A percentile compares a stretch with the other conserved stretches of the same genome.
Evolutionary conservation across 2,329 filamentous ascomycete genomes (phyloP).

Genomic region (Hypoxylon sp.): DNA sequence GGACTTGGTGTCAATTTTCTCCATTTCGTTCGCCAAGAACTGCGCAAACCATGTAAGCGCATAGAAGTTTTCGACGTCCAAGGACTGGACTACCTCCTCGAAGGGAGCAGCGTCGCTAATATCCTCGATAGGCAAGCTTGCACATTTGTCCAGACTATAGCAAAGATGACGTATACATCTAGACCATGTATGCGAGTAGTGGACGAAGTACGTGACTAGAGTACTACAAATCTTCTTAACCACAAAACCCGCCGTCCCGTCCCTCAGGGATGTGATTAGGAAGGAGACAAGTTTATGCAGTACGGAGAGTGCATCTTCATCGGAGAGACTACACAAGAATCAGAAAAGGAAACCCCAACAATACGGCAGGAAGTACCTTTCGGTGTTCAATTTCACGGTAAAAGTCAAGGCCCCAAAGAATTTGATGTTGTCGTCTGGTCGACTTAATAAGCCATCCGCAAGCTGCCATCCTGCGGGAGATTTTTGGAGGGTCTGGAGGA

Average conservation of each 20-base stretch:
- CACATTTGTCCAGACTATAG: conserved; percentile 68
- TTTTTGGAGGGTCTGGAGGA: conserved; percentile 83
- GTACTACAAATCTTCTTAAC: conserved; percentile 83
- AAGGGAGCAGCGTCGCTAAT: conserved; percentile 62
- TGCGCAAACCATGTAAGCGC: conserved; percentile 76
- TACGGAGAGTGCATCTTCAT: conserved; percentile 71
- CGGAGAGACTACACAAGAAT: conserved; percentile 64
- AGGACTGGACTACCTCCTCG: conserved; percentile 60
- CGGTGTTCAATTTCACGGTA: conserved; percentile 94
- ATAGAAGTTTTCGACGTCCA: conserved; percentile 67
- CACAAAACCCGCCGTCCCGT: conserved; percentile 71
- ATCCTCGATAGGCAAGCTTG: conserved; percentile 63
- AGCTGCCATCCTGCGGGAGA: conserved; percentile 88
- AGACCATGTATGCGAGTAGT: conserved; percentile 77
- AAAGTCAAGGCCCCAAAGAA: conserved; percentile 96
- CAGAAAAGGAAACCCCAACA: conserved; percentile 1
- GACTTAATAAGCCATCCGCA: conserved; percentile 80
- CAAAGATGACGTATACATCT: conserved; percentile 75
- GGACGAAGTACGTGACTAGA: conserved; percentile 80
- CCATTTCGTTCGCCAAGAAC: conserved; percentile 75
- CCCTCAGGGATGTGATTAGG: conserved; percentile 69
- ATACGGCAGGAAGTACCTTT: conserved; percentile 70
- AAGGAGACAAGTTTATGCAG: conserved; percentile 73
- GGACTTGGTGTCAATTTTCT: conserved; percentile 75
- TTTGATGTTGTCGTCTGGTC: conserved; percentile 79